Percentiles rank a stretch among this genome's conserved stretches.
phyloP scores from a whole-genome alignment of 352 stramenopile species.

The Stramenopiles sp. region DNA sequence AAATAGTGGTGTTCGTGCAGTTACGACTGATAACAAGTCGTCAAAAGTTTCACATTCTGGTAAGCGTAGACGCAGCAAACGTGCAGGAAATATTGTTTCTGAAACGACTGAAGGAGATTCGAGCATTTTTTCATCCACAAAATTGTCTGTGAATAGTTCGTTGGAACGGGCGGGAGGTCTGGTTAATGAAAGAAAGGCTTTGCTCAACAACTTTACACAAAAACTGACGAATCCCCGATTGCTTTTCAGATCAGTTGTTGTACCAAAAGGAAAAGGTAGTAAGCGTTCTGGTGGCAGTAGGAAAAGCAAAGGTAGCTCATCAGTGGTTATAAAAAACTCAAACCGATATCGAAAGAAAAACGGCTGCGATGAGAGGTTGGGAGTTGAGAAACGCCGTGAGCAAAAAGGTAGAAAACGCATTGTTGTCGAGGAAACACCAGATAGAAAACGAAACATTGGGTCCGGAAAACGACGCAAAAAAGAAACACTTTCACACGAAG shows the following conservation, averaged over 20 bases:
- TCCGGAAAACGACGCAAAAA: not conserved
- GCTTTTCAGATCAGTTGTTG: not conserved
- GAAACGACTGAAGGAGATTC: not conserved
- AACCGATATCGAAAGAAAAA: not conserved
- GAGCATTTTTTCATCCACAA: not conserved
- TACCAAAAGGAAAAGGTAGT: not conserved
- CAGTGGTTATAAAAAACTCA: not conserved
- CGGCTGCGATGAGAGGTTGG: not conserved
- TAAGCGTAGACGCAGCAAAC: no score
- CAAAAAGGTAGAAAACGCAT: not conserved
- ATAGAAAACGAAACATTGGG: not conserved
- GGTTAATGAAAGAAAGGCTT: not conserved
- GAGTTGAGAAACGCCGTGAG: not conserved
- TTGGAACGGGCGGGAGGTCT: not conserved
- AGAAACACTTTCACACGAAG: no score
- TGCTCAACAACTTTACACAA: not conserved
- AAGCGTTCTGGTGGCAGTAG: not conserved
- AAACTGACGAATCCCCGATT: not conserved
- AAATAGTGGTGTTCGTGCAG: no score
- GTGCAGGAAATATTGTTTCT: not conserved
- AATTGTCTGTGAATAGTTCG: not conserved
- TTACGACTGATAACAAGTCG: no score
- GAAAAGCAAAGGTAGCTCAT: not conserved
- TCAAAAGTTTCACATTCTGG: no score
- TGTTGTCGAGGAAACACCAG: not conserved